Conservation (phyloP, 2,329 filamentous ascomycete species). For the Elsinoe fawcettii region DNA sequence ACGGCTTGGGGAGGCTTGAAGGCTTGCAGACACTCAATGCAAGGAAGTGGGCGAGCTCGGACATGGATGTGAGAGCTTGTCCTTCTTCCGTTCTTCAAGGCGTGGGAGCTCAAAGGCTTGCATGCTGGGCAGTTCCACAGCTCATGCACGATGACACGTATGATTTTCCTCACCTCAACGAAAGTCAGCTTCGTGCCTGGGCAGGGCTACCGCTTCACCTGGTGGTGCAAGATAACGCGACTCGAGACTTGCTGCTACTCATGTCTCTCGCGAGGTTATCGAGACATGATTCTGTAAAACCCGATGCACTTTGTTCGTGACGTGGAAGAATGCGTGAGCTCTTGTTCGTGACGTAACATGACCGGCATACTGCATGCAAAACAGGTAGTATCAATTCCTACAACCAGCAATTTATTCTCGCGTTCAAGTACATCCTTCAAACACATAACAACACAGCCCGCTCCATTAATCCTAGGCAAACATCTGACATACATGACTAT, state of each 20-base stretch:
- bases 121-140: neutral
- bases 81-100: neutral
- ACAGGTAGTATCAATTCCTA: neutral
- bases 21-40: neutral
- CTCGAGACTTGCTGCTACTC: neutral
- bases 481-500: neutral
- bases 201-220: neutral
- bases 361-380: neutral
- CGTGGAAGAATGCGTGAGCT: constrained; percentile 1
- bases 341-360: constrained; percentile 12
- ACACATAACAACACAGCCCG: neutral
- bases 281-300: neutral
- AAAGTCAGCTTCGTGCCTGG: neutral
- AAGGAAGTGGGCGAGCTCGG: neutral
- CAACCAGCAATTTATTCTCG: neutral
- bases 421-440: neutral
- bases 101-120: neutral
- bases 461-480: neutral
- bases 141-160: neutral
- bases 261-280: neutral
- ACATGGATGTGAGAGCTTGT: constrained; percentile 7
- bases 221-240: constrained; percentile 1
- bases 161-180: neutral
- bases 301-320: neutral
- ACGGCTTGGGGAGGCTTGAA: neutral